These are phyloP conservation scores for Pouteria campechiana DNA, from an alignment of 179 eudicot genomes.

Conservation along the genomic window DNA sequence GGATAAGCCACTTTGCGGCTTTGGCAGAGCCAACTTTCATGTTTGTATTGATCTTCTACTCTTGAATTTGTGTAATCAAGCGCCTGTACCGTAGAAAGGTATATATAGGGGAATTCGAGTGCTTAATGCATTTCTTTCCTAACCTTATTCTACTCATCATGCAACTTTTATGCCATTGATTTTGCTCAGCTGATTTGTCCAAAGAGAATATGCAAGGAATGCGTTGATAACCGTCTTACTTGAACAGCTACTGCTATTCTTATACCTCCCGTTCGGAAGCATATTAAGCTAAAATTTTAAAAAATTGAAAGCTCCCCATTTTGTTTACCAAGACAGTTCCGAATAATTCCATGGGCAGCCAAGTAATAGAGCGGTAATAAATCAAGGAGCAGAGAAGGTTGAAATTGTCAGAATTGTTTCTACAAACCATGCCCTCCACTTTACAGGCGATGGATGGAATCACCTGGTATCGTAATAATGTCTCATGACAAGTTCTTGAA, in stretches of 20 bases:
- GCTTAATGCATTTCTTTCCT: constrained; percentile 36
- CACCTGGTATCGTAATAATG: too few relatives aligned
- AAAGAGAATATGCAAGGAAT: not conserved
- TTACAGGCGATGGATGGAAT: too few relatives aligned
- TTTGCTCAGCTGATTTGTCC: not conserved
- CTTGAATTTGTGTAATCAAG: not conserved
- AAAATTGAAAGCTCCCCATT: too few relatives aligned
- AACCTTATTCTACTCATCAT: constrained; percentile 27
- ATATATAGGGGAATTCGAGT: constrained; percentile 10
- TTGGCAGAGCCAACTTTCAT: constrained; percentile 25
- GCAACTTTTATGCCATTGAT: constrained; percentile 11
- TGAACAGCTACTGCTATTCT: not conserved
- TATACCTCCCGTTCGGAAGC: not conserved
- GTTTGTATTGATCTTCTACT: not conserved
- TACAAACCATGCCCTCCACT: too few relatives aligned
- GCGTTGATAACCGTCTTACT: not conserved
- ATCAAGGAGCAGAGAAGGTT: too few relatives aligned
- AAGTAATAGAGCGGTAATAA: too few relatives aligned
- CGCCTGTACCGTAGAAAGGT: not conserved
- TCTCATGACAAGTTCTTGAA: too few relatives aligned
- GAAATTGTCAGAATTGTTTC: too few relatives aligned
- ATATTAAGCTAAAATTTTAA: too few relatives aligned
- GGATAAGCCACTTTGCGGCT: constrained; percentile 9
- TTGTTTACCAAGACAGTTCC: too few relatives aligned
- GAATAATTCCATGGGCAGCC: too few relatives aligned